These are phyloP conservation scores for Pythium diclinum DNA, from an alignment of 352 stramenopile species.

Conservation along the genomic window DNA sequence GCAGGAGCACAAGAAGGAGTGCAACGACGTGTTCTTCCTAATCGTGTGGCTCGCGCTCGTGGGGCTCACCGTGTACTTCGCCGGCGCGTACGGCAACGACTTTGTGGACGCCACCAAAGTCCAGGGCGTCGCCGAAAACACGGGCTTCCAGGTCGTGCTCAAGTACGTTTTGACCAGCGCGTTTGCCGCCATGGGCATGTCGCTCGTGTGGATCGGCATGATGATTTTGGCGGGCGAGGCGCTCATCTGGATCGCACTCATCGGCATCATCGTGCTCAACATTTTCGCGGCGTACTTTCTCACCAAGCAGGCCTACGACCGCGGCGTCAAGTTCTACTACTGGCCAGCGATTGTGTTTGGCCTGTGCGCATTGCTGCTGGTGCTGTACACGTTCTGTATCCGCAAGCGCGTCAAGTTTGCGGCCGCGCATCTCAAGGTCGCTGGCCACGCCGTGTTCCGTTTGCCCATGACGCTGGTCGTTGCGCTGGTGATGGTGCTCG, in stretches of 20 bases:
- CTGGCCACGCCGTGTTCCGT: conserved; percentile 79
- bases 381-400: conserved; percentile 67
- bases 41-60: conserved; percentile 35
- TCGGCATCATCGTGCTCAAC: conserved; percentile 48
- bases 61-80: conserved; percentile 33
- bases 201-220: conserved; percentile 69
- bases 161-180: conserved; percentile 52
- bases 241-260: conserved; percentile 55
- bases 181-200: conserved; percentile 55
- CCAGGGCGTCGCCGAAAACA: conserved; percentile 33
- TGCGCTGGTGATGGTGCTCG: conserved; percentile 76
- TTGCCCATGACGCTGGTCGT: conserved; percentile 82
- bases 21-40: conserved; percentile 43
- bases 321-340: conserved; percentile 52
- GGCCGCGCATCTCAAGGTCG: conserved; percentile 87
- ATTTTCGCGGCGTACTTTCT: conserved; percentile 57
- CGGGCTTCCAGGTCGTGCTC: conserved; percentile 56
- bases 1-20: conserved; percentile 27
- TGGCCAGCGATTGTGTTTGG: conserved; percentile 51
- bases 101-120: conserved; percentile 29
- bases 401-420: conserved; percentile 91
- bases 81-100: conserved; percentile 27
- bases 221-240: conserved; percentile 53
- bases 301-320: conserved; percentile 67
- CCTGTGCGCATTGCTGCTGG: conserved; percentile 30